Evolutionary conservation across 2,329 filamentous ascomycete species (phyloP), one percentile per base, ranked within the genome.

Genomic region (Aspergillus sp.): DNA sequence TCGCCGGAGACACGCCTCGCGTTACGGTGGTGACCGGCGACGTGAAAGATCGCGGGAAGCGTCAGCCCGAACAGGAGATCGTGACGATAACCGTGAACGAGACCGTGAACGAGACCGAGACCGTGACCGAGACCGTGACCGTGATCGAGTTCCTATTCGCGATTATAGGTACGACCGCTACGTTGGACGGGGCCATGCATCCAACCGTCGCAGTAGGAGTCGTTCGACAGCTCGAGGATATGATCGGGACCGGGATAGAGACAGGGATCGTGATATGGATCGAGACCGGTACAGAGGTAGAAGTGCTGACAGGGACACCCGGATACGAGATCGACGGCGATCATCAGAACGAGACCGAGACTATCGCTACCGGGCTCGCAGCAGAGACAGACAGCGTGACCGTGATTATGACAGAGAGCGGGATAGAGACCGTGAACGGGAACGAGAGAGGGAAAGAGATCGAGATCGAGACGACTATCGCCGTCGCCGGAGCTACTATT

Each of bases 191-290:
- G 60, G 60, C 51, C 68, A 65, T 48, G 58, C 66, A 32, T 64
- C 62, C 35, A 49, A 43, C 40, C 60, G 59, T 46, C 62, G 63
- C 33, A 68, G 64, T 47, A 60, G 62, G 32, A 69, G 67, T 46
- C 56, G 62, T 48, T 67, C 64, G 28, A 49, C 48, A 10, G 53
- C 49, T 36, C 57, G 62, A 26, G 56, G 54, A 3, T 49, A 57
- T 39, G 60, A 62, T 43, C 53, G 58, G 44, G 59, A 59, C 26
- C 51, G 57, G 30, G 58, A 62, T 27, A 51, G 35, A 19, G 60
- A 62, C 42, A 52, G 58, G 45, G 58, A 59, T 12, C 50, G 56
- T 33, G 58, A 61, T 32, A 51, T 52, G 46, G 42, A 36, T 40
- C 48, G 53, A 43, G 46, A 45, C 38, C 45, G 48, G 8, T 48